Conservation (phyloP, 1,284 basidiomycete species). For the Cystodermella granulosa region DNA sequence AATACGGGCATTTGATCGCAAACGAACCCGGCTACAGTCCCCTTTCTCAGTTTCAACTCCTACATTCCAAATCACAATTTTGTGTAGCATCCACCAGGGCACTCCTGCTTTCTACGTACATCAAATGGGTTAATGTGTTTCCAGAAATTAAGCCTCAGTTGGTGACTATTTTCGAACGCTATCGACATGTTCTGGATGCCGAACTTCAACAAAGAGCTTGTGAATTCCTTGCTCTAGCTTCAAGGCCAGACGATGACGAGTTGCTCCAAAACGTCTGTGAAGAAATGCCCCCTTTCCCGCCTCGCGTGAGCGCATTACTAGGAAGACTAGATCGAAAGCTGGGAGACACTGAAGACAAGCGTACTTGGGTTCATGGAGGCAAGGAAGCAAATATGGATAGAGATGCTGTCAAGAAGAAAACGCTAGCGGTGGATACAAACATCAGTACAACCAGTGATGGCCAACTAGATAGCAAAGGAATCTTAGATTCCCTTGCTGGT, state of each 20-base stretch:
- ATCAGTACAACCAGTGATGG: slow-evolving; percentile 14
- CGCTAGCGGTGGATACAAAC: slow-evolving; percentile 33
- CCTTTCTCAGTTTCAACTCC: slow-evolving; percentile 87
- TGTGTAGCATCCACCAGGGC: slow-evolving; percentile 91
- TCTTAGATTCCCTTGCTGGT: slow-evolving; percentile 75
- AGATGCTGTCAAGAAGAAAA: slow-evolving; percentile 48
- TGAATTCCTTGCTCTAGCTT: slow-evolving; percentile 87
- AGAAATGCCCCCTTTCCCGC: slow-evolving; percentile 98
- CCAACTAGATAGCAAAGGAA: slow-evolving; percentile 44
- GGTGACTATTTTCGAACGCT: slow-evolving; percentile 93
- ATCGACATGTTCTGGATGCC: slow-evolving; percentile 94
- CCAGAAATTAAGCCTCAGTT: slow-evolving; percentile 96
- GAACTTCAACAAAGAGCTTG: slow-evolving; percentile 98
- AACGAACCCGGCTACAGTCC: slow-evolving; percentile 92
- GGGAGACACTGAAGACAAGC: slow-evolving; percentile 85
- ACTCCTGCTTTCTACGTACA: slow-evolving; percentile 91
- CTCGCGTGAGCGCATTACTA: slow-evolving; percentile 85
- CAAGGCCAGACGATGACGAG: slow-evolving; percentile 81
- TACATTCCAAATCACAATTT: slow-evolving; percentile 94
- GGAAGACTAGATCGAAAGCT: slow-evolving; percentile 84
- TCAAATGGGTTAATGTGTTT: slow-evolving; percentile 99
- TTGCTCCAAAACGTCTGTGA: slow-evolving; percentile 92
- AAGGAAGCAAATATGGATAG: slow-evolving; percentile 85
- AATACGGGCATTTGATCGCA: slow-evolving; percentile 95
- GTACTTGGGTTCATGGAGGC: slow-evolving; percentile 93